phyloP scores from a whole-genome alignment of 768 basidiomycete species.

The Tephrocybe sp. region DNA sequence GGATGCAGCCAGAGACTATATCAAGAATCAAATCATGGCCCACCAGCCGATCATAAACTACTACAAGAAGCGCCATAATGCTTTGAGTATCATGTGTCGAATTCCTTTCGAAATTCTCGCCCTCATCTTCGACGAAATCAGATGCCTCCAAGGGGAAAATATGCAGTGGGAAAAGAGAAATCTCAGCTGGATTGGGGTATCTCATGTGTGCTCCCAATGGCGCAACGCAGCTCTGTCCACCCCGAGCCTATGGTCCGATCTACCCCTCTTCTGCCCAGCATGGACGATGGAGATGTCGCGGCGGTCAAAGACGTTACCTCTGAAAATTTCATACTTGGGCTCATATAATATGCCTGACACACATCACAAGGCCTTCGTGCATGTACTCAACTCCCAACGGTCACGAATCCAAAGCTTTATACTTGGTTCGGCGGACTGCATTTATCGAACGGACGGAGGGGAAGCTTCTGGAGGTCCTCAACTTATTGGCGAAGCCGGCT shows the following conservation, averaged over 20 bases:
- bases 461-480: no score
- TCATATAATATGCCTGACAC: no score
- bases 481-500: no score
- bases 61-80: background rate
- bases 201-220: constrained; percentile 8
- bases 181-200: background rate
- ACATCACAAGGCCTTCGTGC: no score
- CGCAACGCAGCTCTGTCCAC: background rate
- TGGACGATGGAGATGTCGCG: background rate
- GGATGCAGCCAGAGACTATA: background rate
- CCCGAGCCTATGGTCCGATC: background rate
- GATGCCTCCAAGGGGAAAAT: background rate
- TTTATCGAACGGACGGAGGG: no score
- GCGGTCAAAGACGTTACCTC: background rate
- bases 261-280: background rate
- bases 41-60: background rate
- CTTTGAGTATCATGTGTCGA: background rate
- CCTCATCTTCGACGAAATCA: background rate
- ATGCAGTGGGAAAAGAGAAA: background rate
- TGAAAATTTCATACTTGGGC: background rate
- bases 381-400: no score
- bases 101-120: background rate
- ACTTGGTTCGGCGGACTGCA: no score
- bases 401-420: no score
- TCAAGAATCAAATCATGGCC: background rate